Evolutionary conservation across 1,139 yeast genomes (phyloP), one percentile per base, ranked within the genome.

Genomic region (Taiozyma sp.): DNA sequence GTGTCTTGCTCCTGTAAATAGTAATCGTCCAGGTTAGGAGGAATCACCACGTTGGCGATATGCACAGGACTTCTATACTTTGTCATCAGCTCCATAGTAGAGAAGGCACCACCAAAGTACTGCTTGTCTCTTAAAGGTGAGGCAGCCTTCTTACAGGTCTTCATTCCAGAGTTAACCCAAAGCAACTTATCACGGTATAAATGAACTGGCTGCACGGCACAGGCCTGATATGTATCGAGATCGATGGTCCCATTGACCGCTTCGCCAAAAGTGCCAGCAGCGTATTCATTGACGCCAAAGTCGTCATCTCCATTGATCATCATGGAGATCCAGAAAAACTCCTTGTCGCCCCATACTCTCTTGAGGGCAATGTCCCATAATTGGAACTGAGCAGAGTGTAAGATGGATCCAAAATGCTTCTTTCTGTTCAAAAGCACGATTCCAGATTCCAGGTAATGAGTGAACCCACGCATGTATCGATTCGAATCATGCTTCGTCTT

Each of bases 181-280:
- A 83, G 59, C 36, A 84, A 63, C 7, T 65, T 54, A 43, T 69
- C 69, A 8, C 81, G 81, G 24, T 66, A 63, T 2, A 81, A 63
- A 63, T 84, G 91, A 0, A 85, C 87, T 0, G 88, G 87, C 63
- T 84, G 89, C 2, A 83, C 74, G 1, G 85, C 79, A 59, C 90
- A 84, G 14, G 83, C 41, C 24, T 22, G 13, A 13, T 38, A 22
- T 19, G 23, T 12, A 6, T 19, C 27, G 5, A 38, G 41, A 19
- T 19, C 23, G 8, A 38, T 38, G 7, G 23, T 38, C 23, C 24
- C 23, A 9, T 22, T 38, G 24, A 22, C 23, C 1, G 41, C 23
- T 38, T 38, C 24, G 4, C 84, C 84, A 30, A 78, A 66, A 1
- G 83, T 72, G 8, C 78, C 81, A 2, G 81, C 79, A 47, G 70